Evolutionary conservation across 192 early-diverging fungal genomes (phyloP).

Genomic region (Dissophora ornata): DNA sequence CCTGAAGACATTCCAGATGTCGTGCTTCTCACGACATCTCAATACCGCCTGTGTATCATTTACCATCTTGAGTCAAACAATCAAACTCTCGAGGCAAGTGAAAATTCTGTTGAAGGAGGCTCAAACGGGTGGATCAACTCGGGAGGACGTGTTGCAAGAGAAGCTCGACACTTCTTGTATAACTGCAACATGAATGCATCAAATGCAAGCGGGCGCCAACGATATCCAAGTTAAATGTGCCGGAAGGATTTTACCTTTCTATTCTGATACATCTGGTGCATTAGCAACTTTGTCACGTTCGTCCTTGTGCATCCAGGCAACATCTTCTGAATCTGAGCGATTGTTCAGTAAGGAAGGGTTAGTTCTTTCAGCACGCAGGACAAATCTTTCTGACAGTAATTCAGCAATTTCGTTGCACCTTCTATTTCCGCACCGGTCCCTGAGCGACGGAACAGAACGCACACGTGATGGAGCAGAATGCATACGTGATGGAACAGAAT

Average conservation of each 20-base stretch:
- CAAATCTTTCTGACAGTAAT: background rate
- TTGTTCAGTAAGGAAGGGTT: constrained; percentile 12
- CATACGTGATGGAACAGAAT: no score
- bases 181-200: background rate
- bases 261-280: background rate
- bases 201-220: background rate
- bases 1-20: constrained; percentile 21
- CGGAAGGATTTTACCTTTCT: background rate
- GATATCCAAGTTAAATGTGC: background rate
- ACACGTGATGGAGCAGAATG: no score
- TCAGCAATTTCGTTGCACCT: no score
- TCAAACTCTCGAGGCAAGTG: background rate
- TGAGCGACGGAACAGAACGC: no score
- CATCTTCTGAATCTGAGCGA: constrained; percentile 23
- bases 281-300: background rate
- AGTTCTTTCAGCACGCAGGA: constrained; percentile 3
- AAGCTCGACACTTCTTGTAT: background rate
- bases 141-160: background rate
- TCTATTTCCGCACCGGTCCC: no score
- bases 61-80: background rate
- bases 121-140: background rate
- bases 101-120: background rate
- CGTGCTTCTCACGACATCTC: constrained; percentile 15
- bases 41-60: constrained; percentile 15
- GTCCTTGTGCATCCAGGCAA: constrained; percentile 16